These are phyloP conservation scores for Tolypocladium ophioglossoides DNA, from an alignment of 2,329 filamentous ascomycete genomes.

Conservation along the genomic window DNA sequence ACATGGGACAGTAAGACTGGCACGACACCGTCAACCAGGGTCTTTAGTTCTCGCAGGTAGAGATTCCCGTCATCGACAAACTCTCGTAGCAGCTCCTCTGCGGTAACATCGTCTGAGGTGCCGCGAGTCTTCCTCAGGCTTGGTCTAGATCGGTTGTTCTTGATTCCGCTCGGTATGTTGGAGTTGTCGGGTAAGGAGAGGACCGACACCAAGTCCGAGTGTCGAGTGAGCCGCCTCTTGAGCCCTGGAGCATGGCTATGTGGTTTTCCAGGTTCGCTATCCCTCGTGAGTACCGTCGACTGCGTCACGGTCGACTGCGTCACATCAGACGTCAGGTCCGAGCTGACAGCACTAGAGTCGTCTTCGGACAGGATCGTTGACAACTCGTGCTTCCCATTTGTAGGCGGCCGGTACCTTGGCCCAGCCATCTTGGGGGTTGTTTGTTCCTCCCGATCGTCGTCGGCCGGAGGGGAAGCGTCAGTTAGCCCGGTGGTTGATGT, in stretches of 20 bases:
- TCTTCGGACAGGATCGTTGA: slow-evolving; percentile 48
- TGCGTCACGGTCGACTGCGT: slow-evolving; percentile 42
- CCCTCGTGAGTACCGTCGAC: slow-evolving; percentile 37
- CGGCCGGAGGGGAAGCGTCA: background rate
- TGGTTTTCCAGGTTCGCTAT: slow-evolving; percentile 27
- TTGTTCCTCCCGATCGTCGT: background rate
- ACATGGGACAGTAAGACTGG: slow-evolving; percentile 83
- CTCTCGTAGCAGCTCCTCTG: slow-evolving; percentile 68
- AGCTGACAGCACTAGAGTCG: slow-evolving; percentile 31
- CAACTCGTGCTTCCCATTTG: slow-evolving; percentile 42
- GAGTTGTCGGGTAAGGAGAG: slow-evolving; percentile 60
- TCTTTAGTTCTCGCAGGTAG: slow-evolving; percentile 85
- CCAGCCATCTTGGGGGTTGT: slow-evolving; percentile 15
- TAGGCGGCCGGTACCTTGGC: slow-evolving; percentile 34
- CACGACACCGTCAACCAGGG: slow-evolving; percentile 88
- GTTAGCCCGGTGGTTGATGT: slow-evolving; percentile 3
- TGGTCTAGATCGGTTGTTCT: slow-evolving; percentile 63
- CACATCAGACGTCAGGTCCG: slow-evolving; percentile 39
- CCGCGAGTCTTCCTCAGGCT: slow-evolving; percentile 68
- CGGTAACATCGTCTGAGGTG: slow-evolving; percentile 54
- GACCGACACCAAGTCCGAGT: slow-evolving; percentile 89
- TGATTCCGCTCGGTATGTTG: slow-evolving; percentile 46
- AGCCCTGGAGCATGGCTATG: slow-evolving; percentile 41
- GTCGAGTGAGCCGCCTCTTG: slow-evolving; percentile 73
- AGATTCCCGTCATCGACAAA: slow-evolving; percentile 75